phyloP scores from a whole-genome alignment of 129 eudicot species.

The Helianthus tuberosus region DNA sequence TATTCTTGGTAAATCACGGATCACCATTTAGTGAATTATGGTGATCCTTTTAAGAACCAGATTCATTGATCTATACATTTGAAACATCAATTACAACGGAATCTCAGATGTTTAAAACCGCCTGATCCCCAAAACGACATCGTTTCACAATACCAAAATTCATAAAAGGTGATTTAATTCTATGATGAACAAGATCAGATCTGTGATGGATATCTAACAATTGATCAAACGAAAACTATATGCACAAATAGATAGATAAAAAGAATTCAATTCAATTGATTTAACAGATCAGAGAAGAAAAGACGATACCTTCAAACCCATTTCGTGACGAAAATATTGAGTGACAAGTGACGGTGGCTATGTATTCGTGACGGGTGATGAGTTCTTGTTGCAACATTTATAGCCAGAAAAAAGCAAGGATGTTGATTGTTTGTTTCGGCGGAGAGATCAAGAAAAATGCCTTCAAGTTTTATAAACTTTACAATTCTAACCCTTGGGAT shows the following conservation, averaged over 20 bases:
- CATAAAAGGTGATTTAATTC: conserved; percentile 3
- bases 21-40: conserved; percentile 3
- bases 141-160: not conserved
- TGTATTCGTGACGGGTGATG: conserved; percentile 25
- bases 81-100: not conserved
- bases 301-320: conserved; percentile 39
- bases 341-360: conserved; percentile 21
- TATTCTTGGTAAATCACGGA: not conserved
- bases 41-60: conserved; percentile 1
- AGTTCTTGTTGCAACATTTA: conserved; percentile 28
- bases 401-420: conserved; percentile 21
- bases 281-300: conserved; percentile 2
- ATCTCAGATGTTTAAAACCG: conserved; percentile 12
- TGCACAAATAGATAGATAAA: not conserved
- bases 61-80: not conserved
- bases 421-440: conserved; percentile 19
- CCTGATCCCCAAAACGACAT: conserved; percentile 7
- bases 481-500: not conserved
- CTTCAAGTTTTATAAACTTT: conserved; percentile 4
- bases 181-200: conserved; percentile 10
- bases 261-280: not conserved
- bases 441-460: conserved; percentile 28
- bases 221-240: conserved; percentile 16
- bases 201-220: not conserved
- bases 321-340: conserved; percentile 18